These are phyloP conservation scores for Globisporangium middletonii DNA, from an alignment of 352 stramenopile species.

Conservation along the genomic window DNA sequence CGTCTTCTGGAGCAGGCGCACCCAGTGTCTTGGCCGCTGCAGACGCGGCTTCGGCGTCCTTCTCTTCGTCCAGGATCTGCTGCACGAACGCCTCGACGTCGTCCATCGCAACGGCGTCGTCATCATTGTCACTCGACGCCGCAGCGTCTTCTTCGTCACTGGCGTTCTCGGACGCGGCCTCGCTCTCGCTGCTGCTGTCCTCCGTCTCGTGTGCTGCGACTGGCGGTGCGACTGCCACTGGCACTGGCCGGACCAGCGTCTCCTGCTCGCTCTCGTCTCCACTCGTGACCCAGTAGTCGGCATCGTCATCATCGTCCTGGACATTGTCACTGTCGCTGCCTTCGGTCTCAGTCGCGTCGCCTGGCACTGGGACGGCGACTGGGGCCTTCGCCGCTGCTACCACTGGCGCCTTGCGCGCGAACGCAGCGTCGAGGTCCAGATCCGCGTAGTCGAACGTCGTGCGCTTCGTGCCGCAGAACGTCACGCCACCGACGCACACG, in stretches of 20 bases:
- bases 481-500: conserved; percentile 17
- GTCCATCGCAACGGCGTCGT: conserved; percentile 13
- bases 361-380: background rate
- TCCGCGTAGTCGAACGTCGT: conserved; percentile 22
- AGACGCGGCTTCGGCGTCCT: background rate
- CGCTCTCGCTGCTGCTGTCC: conserved; percentile 7
- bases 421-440: conserved; percentile 3
- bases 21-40: too few species aligned
- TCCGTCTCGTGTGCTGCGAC: background rate
- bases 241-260: background rate
- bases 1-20: background rate
- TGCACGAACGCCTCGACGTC: conserved; percentile 35
- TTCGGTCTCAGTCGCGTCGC: background rate
- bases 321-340: conserved; percentile 1
- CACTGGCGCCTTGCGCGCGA: background rate
- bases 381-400: background rate
- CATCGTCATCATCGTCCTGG: conserved; percentile 8
- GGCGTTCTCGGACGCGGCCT: background rate
- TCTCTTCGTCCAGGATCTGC: conserved; percentile 20
- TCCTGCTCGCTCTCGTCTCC: conserved; percentile 10
- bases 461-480: conserved; percentile 20
- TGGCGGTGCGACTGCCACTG: background rate
- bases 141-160: background rate
- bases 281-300: conserved; percentile 16
- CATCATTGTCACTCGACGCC: background rate